Evolutionary conservation across 208 protist genomes (phyloP).

Genomic region (Leishmania turanica): DNA sequence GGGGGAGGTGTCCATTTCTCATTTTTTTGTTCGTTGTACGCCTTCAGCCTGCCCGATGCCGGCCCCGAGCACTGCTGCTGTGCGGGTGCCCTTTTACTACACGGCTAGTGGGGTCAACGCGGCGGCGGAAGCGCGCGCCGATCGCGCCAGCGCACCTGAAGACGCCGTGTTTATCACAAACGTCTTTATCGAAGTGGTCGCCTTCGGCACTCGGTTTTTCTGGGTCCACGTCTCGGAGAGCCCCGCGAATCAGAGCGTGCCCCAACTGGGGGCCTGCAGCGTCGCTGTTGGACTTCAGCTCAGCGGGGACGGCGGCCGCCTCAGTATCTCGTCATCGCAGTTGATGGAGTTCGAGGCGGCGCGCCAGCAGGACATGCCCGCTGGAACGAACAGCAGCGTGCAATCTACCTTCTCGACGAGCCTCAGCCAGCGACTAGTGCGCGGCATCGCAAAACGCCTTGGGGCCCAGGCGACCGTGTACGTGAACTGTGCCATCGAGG

Average conservation of each 20-base stretch:
- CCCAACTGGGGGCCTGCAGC: constrained; percentile 39
- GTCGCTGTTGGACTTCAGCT: constrained; percentile 29
- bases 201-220: constrained; percentile 54
- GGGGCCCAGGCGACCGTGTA: constrained; percentile 33
- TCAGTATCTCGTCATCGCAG: constrained; percentile 22
- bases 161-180: constrained; percentile 35
- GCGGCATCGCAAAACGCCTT: constrained; percentile 20
- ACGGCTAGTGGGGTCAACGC: background rate
- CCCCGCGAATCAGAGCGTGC: constrained; percentile 17
- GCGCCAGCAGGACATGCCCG: constrained; percentile 7
- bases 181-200: constrained; percentile 46
- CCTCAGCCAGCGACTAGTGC: constrained; percentile 49
- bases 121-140: background rate
- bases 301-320: background rate
- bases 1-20: too few relatives aligned
- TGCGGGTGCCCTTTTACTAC: constrained; percentile 44
- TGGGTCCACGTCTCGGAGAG: constrained; percentile 73
- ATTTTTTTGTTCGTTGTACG: background rate
- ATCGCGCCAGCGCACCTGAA: background rate
- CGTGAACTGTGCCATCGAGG: constrained; percentile 56
- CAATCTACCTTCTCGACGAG: constrained; percentile 45
- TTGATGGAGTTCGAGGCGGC: constrained; percentile 37
- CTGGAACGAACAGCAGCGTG: constrained; percentile 21
- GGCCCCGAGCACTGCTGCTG: constrained; percentile 18
- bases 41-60: constrained; percentile 15